Conservation (phyloP, 768 basidiomycete genomes). For the Sistotremastrum niveocremeum region DNA sequence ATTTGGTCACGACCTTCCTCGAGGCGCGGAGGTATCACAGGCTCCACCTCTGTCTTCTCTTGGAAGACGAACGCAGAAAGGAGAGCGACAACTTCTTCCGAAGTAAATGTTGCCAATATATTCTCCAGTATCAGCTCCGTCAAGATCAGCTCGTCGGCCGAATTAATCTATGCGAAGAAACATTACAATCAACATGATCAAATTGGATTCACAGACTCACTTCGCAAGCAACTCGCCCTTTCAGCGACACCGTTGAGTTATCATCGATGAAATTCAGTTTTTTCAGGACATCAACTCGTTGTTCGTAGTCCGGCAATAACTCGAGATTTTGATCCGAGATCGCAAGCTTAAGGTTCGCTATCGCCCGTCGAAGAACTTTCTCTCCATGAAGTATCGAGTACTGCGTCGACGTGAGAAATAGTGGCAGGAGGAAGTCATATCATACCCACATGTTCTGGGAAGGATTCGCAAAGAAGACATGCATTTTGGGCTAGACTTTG, state of each 20-base stretch:
- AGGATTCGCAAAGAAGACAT: conserved; percentile 53
- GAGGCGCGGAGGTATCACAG: conserved; percentile 64
- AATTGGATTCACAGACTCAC: conserved; percentile 25
- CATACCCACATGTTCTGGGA: conserved; percentile 59
- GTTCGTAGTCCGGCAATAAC: conserved; percentile 93
- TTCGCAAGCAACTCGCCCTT: conserved; percentile 97
- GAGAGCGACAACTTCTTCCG: conserved; percentile 92
- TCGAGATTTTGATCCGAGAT: conserved; percentile 96
- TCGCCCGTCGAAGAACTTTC: conserved; percentile 58
- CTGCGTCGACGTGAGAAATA: conserved; percentile 26
- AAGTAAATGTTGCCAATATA: conserved; percentile 76
- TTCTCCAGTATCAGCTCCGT: conserved; percentile 98
- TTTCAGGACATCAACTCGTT: conserved; percentile 80
- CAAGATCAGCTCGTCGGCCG: conserved; percentile 89
- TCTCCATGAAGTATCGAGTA: conserved; percentile 64
- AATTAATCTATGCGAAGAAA: conserved; percentile 68
- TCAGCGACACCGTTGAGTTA: conserved; percentile 87
- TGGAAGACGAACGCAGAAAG: conserved; percentile 97
- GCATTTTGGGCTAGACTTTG: conserved; percentile 27
- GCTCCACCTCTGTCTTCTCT: conserved; percentile 90
- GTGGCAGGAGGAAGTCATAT: background rate
- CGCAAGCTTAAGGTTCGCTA: conserved; percentile 65
- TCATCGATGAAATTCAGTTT: conserved; percentile 91
- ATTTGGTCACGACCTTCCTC: conserved; percentile 73
- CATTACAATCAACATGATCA: background rate